Conservation (phyloP, 1,284 basidiomycete species). For the Trichosporon faecale region DNA sequence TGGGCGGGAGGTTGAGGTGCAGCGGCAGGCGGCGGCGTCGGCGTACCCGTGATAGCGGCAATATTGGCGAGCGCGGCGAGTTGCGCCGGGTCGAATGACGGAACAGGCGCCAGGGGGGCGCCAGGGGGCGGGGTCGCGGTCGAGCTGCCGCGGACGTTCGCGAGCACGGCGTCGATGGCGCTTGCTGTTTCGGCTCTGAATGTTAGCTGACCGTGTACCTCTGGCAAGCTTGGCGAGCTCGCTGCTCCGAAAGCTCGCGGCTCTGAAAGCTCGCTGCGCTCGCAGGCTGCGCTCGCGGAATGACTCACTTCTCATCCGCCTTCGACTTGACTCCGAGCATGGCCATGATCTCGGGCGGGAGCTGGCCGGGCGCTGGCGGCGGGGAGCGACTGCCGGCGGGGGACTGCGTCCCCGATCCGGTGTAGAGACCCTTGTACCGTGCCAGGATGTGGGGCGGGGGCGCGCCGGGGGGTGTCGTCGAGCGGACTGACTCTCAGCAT, state of each 20-base stretch:
- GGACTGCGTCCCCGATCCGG: neutral
- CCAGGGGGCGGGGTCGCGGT: neutral
- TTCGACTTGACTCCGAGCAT: constrained; percentile 40
- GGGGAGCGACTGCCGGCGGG: neutral
- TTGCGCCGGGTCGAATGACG: constrained; percentile 28
- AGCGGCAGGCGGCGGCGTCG: neutral
- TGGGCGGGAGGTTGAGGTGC: neutral
- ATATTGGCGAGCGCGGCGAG: constrained; percentile 35
- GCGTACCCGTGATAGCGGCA: constrained; percentile 3
- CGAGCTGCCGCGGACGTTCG: constrained; percentile 15
- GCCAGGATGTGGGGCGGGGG: constrained; percentile 25
- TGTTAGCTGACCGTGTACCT: neutral
- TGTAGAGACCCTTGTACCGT: constrained; percentile 5
- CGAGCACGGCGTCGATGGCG: constrained; percentile 25
- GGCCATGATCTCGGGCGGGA: constrained; percentile 46
- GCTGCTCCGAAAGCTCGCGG: too few species aligned
- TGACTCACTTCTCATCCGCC: constrained; percentile 17
- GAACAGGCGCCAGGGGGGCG: neutral
- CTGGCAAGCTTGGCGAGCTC: too few species aligned
- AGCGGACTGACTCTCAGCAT: constrained; percentile 25
- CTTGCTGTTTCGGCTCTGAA: constrained; percentile 13
- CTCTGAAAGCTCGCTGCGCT: too few species aligned
- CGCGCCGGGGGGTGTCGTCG: constrained; percentile 23
- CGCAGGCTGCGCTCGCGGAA: neutral
- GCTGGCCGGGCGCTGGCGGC: constrained; percentile 16